Conservation (phyloP, 768 basidiomycete species). For the Trametes meyenii region DNA sequence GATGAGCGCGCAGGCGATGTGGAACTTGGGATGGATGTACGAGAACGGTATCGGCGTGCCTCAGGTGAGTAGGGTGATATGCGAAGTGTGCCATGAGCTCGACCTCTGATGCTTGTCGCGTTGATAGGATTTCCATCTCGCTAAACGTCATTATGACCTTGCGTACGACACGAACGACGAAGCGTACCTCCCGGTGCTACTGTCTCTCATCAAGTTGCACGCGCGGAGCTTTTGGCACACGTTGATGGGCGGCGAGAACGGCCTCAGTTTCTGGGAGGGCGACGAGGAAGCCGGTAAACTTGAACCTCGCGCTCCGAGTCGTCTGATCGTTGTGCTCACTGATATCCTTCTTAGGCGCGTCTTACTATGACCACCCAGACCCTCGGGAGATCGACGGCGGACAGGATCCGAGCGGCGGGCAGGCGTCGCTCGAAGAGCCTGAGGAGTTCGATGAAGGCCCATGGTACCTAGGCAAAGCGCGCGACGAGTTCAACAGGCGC, state of each 20-base stretch:
- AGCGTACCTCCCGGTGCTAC: constrained; percentile 83
- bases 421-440: constrained; percentile 13
- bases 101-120: background rate
- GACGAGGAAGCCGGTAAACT: constrained; percentile 56
- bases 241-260: constrained; percentile 56
- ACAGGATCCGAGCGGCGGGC: constrained; percentile 1
- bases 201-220: constrained; percentile 85
- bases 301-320: no score
- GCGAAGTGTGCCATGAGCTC: background rate
- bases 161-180: constrained; percentile 87
- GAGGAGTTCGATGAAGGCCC: constrained; percentile 39
- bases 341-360: constrained; percentile 11
- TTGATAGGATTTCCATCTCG: constrained; percentile 88
- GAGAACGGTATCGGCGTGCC: constrained; percentile 93
- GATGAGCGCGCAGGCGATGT: constrained; percentile 92
- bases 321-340: background rate
- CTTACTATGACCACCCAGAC: constrained; percentile 23
- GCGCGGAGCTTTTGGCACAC: constrained; percentile 84
- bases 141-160: constrained; percentile 93
- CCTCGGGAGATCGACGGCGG: constrained; percentile 27
- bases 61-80: constrained; percentile 51
- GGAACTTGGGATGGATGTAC: constrained; percentile 99
- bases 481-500: constrained; percentile 72
- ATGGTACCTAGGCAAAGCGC: constrained; percentile 85
- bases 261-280: constrained; percentile 65